These are phyloP conservation scores for Salinomyces thailandicus DNA, from an alignment of 2,329 filamentous ascomycete species.

Conservation along the genomic window DNA sequence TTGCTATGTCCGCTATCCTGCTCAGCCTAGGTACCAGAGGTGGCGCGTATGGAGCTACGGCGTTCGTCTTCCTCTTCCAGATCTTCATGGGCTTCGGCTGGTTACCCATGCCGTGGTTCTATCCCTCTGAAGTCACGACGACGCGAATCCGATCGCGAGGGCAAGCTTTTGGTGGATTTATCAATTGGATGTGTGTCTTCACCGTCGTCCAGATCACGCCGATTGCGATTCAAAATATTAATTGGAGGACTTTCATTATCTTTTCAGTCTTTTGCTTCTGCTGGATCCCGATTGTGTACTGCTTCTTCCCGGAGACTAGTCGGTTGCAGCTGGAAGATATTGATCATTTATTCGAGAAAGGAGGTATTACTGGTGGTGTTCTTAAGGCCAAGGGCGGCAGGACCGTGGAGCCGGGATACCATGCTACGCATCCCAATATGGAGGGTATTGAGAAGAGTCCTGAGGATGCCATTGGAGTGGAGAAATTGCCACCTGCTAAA, in stretches of 20 bases:
- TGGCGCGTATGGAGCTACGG: constrained; percentile 15
- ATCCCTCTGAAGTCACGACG: constrained; percentile 1
- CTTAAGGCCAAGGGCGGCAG: constrained; percentile 8
- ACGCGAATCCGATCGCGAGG: constrained; percentile 1
- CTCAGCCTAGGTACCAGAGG: constrained; percentile 4
- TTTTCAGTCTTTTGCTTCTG: constrained; percentile 7
- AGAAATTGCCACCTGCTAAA: no score
- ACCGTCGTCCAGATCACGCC: constrained; percentile 10
- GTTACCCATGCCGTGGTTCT: constrained; percentile 24
- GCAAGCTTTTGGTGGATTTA: constrained; percentile 4
- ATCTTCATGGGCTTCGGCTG: constrained; percentile 28
- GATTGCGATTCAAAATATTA: constrained; percentile 7
- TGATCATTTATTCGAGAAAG: constrained; percentile 9
- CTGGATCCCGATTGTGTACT: constrained; percentile 8
- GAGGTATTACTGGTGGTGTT: constrained; percentile 10
- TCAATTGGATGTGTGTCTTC: constrained; percentile 4
- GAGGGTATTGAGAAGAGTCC: constrained; percentile 4
- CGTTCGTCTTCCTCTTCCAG: constrained; percentile 29
- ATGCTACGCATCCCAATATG: constrained; percentile 7
- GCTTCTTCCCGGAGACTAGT: constrained; percentile 12
- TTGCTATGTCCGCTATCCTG: constrained; percentile 22
- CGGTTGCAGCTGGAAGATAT: constrained; percentile 10
- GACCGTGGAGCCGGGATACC: constrained; percentile 9
- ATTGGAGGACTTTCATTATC: constrained; percentile 9
- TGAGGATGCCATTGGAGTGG: constrained; percentile 2